Evolutionary conservation across 345 rosid species (phyloP).

Genomic region (Conringia planisiliqua): DNA sequence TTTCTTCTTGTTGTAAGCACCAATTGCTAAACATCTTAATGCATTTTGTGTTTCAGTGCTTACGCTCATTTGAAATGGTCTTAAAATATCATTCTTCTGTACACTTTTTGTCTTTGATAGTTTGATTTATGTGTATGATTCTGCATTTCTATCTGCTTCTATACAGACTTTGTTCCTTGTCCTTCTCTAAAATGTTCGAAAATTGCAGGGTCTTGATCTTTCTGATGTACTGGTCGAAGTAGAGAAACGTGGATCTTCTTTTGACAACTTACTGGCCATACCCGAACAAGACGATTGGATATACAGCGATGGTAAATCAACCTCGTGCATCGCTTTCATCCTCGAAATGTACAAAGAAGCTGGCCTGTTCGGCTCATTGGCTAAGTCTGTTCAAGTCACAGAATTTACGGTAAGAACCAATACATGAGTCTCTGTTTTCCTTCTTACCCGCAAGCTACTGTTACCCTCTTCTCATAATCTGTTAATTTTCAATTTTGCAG

Average conservation of each 20-base stretch:
- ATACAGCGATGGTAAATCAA: constrained; percentile 86
- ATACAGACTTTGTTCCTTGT: background rate
- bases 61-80: constrained; percentile 2
- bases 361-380: constrained; percentile 65
- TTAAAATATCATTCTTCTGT: background rate
- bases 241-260: constrained; percentile 81
- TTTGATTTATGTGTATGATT: background rate
- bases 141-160: background rate
- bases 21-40: background rate
- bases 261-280: constrained; percentile 67
- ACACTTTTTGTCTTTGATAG: background rate
- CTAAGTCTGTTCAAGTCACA: constrained; percentile 76
- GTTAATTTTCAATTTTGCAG: constrained; percentile 37
- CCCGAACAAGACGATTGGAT: constrained; percentile 95
- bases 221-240: constrained; percentile 78
- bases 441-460: background rate
- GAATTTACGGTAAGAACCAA: constrained; percentile 76
- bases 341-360: constrained; percentile 96
- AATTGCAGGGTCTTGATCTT: constrained; percentile 69
- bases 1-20: background rate
- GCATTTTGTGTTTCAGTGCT: too few relatives aligned
- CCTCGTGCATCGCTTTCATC: constrained; percentile 86
- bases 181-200: background rate
- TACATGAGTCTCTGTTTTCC: background rate
- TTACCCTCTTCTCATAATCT: background rate